phyloP scores from a whole-genome alignment of 2,329 filamentous ascomycete genomes.

The Cyanodermella asteris region DNA sequence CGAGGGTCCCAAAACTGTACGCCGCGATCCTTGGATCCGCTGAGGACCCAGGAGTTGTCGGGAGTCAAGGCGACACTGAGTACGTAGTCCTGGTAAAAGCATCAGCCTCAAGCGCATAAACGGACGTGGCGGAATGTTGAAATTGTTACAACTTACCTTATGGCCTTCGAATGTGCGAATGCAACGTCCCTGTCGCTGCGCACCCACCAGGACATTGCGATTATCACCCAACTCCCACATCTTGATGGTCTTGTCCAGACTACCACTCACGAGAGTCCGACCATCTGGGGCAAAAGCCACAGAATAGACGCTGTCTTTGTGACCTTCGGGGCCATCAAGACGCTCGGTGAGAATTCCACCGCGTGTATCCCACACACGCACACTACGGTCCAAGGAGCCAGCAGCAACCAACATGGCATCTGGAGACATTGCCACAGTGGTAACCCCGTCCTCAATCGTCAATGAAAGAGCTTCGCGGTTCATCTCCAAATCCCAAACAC shows the following conservation, averaged over 20 bases:
- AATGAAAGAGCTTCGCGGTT: slow-evolving; percentile 65
- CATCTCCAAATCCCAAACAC: slow-evolving; percentile 85
- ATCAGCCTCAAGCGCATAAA: slow-evolving; percentile 1
- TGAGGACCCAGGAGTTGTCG: slow-evolving; percentile 87
- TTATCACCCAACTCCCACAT: slow-evolving; percentile 85
- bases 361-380: slow-evolving; percentile 85
- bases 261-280: slow-evolving; percentile 80
- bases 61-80: slow-evolving; percentile 88
- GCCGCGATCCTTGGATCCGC: slow-evolving; percentile 86
- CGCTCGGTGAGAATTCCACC: slow-evolving; percentile 74
- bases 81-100: slow-evolving; percentile 62
- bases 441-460: slow-evolving; percentile 89
- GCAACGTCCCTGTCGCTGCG: slow-evolving; percentile 70
- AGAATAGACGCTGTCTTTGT: slow-evolving; percentile 92
- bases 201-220: slow-evolving; percentile 37
- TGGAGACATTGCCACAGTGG: slow-evolving; percentile 89
- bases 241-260: slow-evolving; percentile 94
- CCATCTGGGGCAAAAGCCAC: slow-evolving; percentile 91
- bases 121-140: not conserved
- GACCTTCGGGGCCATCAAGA: slow-evolving; percentile 76
- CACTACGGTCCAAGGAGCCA: slow-evolving; percentile 90
- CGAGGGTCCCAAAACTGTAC: slow-evolving; percentile 98
- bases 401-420: slow-evolving; percentile 88
- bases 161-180: slow-evolving; percentile 95
- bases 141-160: slow-evolving; percentile 36